Base-by-base conservation (phyloP, 2,329 filamentous ascomycete species). In the Sarocladium brachiariae region DNA sequence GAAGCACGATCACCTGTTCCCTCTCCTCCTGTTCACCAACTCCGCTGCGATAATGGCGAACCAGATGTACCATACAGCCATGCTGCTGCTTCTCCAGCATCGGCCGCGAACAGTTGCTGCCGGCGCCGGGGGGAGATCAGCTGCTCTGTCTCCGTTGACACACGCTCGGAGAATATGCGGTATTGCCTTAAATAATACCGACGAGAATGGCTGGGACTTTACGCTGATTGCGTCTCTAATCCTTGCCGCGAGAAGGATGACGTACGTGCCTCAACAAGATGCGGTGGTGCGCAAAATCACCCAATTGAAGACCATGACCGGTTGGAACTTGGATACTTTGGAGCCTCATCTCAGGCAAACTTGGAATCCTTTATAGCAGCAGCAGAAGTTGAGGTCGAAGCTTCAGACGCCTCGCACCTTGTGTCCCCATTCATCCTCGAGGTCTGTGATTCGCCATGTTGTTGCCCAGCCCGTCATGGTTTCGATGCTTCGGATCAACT, bases 1-100 rank as follows among this genome's bases (percentile, higher is more conserved):
- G 5, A 45, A 25, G 21, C 19, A 24, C 16, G 59, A 62, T 2
- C 56, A 58, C 18, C 56, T 65, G 0, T 69, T 69, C 46, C 67
- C 67, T 2, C 53, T 61, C 0, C 49, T 70, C n/a, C 60, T 70
- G 16, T 70, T 68, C 51, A 68, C 65, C 49, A 69, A 61, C 54
- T 65, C 61, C 19, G 65, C 66, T 11, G 62, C 70, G 0, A 59
- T 78, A 16, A 59, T 78, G 0, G 76, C 74, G 2, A 81, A 79
- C 53, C 76, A 80, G 55, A 63, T 80, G 2, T 80, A 78, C 56
- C 78, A 81, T 55, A 76, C 76, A 1, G 74, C 76, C 2, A 76
- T 76, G 65, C 59, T 79, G 7, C 58, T 79, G 0, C 61, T 81
- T 51, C 66, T 81, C 16, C 73, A 73, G 51, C 69, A 73, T 56